Conservation (phyloP, 2,329 filamentous ascomycete species). For the Fusarium fujikuroi region DNA sequence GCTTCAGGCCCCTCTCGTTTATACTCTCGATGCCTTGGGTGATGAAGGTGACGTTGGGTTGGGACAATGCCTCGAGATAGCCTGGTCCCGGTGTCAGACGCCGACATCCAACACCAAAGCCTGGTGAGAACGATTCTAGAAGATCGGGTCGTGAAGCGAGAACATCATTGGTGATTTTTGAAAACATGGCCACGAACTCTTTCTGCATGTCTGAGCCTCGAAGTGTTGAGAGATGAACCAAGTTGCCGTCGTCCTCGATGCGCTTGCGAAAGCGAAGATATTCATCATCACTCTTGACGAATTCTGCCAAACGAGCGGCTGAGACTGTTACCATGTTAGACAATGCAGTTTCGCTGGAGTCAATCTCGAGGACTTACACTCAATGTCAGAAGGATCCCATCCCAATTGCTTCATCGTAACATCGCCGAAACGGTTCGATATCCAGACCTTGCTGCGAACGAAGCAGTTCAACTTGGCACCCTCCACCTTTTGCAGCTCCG, state of each 20-base stretch:
- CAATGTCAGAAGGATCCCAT: background rate
- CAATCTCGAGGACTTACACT: rapidly evolving
- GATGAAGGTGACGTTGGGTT: background rate
- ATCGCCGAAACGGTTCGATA: slow-evolving; percentile 1
- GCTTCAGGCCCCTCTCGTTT: background rate
- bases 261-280: slow-evolving; percentile 4
- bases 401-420: background rate
- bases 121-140: background rate
- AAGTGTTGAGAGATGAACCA: background rate
- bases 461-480: background rate
- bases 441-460: background rate
- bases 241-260: background rate
- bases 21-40: background rate
- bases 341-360: rapidly evolving
- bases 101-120: background rate
- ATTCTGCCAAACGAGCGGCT: background rate
- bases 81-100: background rate
- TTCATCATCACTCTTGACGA: background rate
- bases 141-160: background rate
- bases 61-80: rapidly evolving
- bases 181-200: background rate
- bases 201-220: background rate
- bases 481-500: background rate
- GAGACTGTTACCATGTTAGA: background rate
- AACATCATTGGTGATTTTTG: background rate